A percentile compares a stretch with the other conserved stretches of the same genome.
Evolutionary conservation across 2,329 filamentous ascomycete species (phyloP).

Genomic region (Sclerotiophoma versabilis): DNA sequence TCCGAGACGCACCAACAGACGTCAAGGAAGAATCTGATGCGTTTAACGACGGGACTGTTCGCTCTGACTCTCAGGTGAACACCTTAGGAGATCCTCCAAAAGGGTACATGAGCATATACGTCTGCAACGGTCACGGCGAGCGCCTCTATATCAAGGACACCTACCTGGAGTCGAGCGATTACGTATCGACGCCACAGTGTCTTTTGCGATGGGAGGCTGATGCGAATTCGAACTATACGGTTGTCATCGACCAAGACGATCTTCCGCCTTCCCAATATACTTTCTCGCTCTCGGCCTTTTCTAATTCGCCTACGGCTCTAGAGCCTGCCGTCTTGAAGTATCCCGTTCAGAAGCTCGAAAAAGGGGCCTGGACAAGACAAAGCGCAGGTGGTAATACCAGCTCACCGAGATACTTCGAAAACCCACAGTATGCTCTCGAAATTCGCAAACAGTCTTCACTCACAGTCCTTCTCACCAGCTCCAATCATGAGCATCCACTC

Average conservation of each 20-base stretch:
- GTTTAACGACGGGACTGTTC: conserved; percentile 42
- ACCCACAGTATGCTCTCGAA: conserved; percentile 82
- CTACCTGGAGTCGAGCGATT: conserved; percentile 77
- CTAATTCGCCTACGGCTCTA: conserved; percentile 67
- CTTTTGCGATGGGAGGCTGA: conserved; percentile 75
- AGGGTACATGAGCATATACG: conserved; percentile 87
- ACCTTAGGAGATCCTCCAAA: conserved; percentile 48
- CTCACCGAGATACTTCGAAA: conserved; percentile 77
- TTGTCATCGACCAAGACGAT: conserved; percentile 80
- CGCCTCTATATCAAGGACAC: conserved; percentile 78
- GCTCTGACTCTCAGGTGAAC: conserved; percentile 28
- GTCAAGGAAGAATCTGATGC: conserved; percentile 39
- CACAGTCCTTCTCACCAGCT: conserved; percentile 76
- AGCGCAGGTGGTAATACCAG: conserved; percentile 86
- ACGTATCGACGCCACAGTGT: conserved; percentile 92
- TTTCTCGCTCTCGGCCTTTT: conserved; percentile 89
- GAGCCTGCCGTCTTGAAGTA: conserved; percentile 68
- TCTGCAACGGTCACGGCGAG: conserved; percentile 75
- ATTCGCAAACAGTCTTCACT: conserved; percentile 67
- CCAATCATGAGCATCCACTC: conserved; percentile 71
- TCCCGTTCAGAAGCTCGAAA: conserved; percentile 63
- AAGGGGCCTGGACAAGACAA: conserved; percentile 75
- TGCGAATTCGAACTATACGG: conserved; percentile 61
- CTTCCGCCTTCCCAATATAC: conserved; percentile 75
- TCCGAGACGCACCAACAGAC: conserved; percentile 64